A percentile compares a stretch with the other conserved stretches of the same genome.
Evolutionary conservation across 1,139 yeast genomes (phyloP).

Genomic region (Pichia sp.): DNA sequence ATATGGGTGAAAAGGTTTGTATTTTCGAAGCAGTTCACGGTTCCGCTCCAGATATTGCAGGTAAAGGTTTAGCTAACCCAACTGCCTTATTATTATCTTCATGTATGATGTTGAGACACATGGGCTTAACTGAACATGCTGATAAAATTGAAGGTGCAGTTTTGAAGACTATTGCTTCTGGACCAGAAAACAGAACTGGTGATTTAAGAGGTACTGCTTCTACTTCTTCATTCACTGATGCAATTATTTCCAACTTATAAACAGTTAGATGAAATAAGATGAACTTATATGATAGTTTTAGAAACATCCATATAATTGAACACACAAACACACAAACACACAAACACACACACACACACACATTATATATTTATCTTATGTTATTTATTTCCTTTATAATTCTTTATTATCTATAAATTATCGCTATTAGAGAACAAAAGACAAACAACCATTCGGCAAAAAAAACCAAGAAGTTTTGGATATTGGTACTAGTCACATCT

Average conservation of each 20-base stretch:
- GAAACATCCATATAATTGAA: too few species aligned
- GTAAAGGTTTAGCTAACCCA: slow-evolving; percentile 97
- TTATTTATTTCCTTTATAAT: neutral
- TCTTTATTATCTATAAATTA: neutral
- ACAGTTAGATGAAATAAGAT: neutral
- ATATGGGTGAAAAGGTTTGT: slow-evolving; percentile 96
- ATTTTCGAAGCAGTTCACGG: slow-evolving; percentile 99
- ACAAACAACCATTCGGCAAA: too few species aligned
- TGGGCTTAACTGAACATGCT: slow-evolving; percentile 79
- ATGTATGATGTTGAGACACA: slow-evolving; percentile 98
- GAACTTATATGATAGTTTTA: neutral
- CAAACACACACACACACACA: too few species aligned
- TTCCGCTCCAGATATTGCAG: slow-evolving; percentile 97
- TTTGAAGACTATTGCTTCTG: slow-evolving; percentile 87
- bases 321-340: too few species aligned
- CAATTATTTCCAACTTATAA: slow-evolving; percentile 55
- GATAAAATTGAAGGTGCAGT: slow-evolving; percentile 83
- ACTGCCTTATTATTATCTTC: slow-evolving; percentile 93
- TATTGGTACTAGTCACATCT: too few species aligned
- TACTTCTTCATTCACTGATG: slow-evolving; percentile 81
- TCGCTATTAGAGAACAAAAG: too few species aligned
- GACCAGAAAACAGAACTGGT: slow-evolving; percentile 89
- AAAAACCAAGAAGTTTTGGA: too few species aligned
- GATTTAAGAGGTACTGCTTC: slow-evolving; percentile 92
- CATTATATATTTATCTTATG: neutral